Percentiles rank a stretch among this genome's conserved stretches.
Evolutionary conservation across 169 alveolate species (phyloP).

Genomic region (Eimeria brunetti): DNA sequence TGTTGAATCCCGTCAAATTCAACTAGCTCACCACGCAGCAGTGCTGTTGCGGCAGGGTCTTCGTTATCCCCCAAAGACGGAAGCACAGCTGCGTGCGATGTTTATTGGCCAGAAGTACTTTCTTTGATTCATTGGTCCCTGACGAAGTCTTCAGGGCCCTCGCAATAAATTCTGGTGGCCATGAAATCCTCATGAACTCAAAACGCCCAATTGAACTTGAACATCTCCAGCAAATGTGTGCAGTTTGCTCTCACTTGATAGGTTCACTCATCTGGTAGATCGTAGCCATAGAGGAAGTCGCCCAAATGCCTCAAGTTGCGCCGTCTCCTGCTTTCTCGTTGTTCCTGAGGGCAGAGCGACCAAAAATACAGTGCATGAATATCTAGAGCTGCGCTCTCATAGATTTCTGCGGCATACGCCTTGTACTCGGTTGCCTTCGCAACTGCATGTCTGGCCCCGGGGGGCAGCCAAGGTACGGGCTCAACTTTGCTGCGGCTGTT

Average conservation of each 20-base stretch:
- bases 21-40: slow-evolving; percentile 1
- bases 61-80: not conserved
- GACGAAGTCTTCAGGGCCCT: not conserved
- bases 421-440: not conserved
- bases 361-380: not conserved
- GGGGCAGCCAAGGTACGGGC: not conserved
- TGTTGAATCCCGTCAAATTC: slow-evolving; percentile 4
- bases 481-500: not conserved
- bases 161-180: no score
- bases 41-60: not conserved
- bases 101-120: not conserved
- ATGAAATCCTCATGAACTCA: no score
- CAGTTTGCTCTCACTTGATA: not conserved
- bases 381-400: not conserved
- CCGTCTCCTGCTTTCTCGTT: slow-evolving; percentile 41
- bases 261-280: slow-evolving; percentile 44
- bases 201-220: no score
- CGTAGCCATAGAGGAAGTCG: slow-evolving; percentile 66
- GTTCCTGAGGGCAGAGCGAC: not conserved
- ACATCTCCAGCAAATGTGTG: not conserved
- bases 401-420: not conserved
- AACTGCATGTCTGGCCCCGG: not conserved
- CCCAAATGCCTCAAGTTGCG: slow-evolving; percentile 53
- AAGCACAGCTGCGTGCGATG: slow-evolving; percentile 1
- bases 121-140: not conserved